Percentiles rank a stretch among this genome's conserved stretches.
Conservation (phyloP, 129 eudicot genomes). For the Ambrosia trifida region DNA sequence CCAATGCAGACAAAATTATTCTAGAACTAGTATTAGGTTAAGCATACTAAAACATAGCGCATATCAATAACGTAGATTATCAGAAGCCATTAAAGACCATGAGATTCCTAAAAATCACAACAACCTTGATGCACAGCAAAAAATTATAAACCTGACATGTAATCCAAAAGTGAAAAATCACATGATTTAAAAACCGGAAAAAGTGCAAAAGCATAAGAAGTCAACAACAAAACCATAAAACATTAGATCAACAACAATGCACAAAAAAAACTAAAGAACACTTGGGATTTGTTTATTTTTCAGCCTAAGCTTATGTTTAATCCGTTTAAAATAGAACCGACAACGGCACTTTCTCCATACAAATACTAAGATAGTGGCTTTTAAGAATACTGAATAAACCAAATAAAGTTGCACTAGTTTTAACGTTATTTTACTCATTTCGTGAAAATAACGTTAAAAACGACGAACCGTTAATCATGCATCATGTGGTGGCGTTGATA, state of each 20-base stretch:
- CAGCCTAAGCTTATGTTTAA: not conserved
- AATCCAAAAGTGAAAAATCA: not conserved
- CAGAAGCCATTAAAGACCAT: not conserved
- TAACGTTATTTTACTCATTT: too few relatives aligned
- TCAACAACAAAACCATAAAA: not conserved
- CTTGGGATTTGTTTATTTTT: not conserved
- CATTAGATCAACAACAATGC: not conserved
- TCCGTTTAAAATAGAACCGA: not conserved
- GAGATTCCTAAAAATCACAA: not conserved
- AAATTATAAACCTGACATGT: not conserved
- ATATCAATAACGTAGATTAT: not conserved
- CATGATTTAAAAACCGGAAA: not conserved
- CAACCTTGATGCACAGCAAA: not conserved
- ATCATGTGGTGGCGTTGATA: too few relatives aligned
- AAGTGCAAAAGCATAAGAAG: not conserved
- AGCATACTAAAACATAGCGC: not conserved
- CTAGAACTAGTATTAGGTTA: not conserved
- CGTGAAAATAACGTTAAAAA: too few relatives aligned
- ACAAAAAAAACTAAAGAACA: not conserved
- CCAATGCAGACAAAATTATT: not conserved
- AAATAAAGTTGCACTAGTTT: too few relatives aligned
- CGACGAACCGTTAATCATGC: too few relatives aligned
- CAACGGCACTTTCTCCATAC: not conserved
- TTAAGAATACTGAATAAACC: not conserved
- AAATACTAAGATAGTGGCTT: not conserved